phyloP scores from a whole-genome alignment of 371 early-diverging fungal species.

The Apophysomyces sp. region DNA sequence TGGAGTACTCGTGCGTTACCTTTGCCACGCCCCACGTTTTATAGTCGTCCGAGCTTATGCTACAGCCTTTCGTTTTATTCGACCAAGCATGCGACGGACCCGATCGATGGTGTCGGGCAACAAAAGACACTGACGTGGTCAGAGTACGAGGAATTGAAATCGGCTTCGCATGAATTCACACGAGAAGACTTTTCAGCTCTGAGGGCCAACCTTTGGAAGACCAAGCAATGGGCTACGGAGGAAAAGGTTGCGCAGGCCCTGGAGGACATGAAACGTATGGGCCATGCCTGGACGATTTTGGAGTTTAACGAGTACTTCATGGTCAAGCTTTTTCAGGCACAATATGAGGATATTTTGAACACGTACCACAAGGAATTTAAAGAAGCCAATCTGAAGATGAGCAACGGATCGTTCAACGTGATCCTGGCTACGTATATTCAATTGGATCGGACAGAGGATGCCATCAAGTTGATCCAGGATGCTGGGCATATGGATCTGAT shows the following conservation, averaged over 20 bases:
- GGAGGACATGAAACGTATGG: constrained; percentile 33
- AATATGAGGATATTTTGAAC: constrained; percentile 34
- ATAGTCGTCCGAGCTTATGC: neutral
- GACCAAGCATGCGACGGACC: neutral
- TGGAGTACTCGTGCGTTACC: neutral
- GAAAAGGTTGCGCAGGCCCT: constrained; percentile 32
- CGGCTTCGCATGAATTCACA: neutral
- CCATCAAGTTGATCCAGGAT: constrained; percentile 26
- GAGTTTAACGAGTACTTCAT: constrained; percentile 49
- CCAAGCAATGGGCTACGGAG: constrained; percentile 34
- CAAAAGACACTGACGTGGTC: neutral
- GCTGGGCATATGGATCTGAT: constrained; percentile 17
- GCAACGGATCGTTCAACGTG: constrained; percentile 36
- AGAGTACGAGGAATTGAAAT: neutral
- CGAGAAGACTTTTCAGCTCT: constrained; percentile 33
- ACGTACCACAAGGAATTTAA: constrained; percentile 17
- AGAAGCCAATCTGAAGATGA: constrained; percentile 11
- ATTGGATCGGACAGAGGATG: constrained; percentile 26
- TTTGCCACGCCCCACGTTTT: neutral
- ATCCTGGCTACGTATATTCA: constrained; percentile 42
- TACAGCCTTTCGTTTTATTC: neutral
- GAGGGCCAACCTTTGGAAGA: constrained; percentile 30
- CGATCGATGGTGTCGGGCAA: neutral
- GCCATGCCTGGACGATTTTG: constrained; percentile 26
- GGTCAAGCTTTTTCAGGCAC: constrained; percentile 34